Evolutionary conservation across 306 rosid species (phyloP), one percentile per base, ranked within the genome.

Genomic region (barrel medic (Medicago truncatula)): DNA sequence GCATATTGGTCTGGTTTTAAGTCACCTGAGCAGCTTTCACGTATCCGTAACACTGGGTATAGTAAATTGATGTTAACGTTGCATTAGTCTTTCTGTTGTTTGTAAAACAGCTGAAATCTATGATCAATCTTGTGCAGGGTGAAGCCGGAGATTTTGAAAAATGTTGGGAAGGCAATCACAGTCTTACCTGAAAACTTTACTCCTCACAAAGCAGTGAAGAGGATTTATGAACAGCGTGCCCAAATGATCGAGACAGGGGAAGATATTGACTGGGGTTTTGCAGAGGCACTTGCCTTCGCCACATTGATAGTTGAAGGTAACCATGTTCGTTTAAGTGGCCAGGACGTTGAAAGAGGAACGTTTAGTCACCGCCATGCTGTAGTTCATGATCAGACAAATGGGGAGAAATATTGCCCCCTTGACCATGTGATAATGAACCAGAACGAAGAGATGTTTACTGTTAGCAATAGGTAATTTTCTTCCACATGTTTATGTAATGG

Each of bases 1-100:
- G 92, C 98, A n/a, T 90, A 94, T 83, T 94, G 98, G 97, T 60
- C 93, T 76, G 98, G 98, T 39, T 94, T 90, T 79, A 94, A 94
- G 90, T 92, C 98, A 74, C 98, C 97, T 4, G 98, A 89, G 79
- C 98, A 93, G 73, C 74, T 89, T 85, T 93, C 98, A 39, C 93
- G 97, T 39, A 84, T 93, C 20, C 75, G 91, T 39, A 93, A 91
- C 78, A 91, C 98, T 60, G 98, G 97, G 98, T 93, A 87, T 54
- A 83, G 38, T 76, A 4, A 76, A 31, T 9, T 16, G 25, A 38
- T 77, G 39, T 40, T 31, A 70, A n/a, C 25, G 67, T 68, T 81
- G 25, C 67, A 68, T 70, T 6, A 54, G 60, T 61, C 16, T 38
- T 85, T 41, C 28, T 23, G 53, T 43, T 83, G 62, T 36, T 63